Percentiles rank a stretch among this genome's conserved stretches.
phyloP scores from a whole-genome alignment of 2,329 filamentous ascomycete genomes.

The Scedosporium aurantiacum region DNA sequence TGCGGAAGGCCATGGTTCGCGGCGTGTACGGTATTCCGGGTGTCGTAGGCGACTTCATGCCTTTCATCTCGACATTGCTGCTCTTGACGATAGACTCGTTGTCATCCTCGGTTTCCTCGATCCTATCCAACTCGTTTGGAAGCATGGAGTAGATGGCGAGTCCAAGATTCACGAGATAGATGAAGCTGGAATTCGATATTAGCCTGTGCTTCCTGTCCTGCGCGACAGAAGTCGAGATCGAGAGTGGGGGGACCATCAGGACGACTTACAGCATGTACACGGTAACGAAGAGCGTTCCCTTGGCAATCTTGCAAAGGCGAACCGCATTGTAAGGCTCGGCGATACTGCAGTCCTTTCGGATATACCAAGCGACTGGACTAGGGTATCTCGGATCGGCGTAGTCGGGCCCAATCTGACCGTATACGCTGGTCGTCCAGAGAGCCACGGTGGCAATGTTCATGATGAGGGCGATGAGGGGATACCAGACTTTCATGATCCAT shows the following conservation, averaged over 20 bases:
- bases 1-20: conserved; percentile 56
- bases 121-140: conserved; percentile 43
- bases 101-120: conserved; percentile 28
- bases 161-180: conserved; percentile 14
- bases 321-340: conserved; percentile 42
- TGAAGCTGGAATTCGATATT: not conserved
- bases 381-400: conserved; percentile 53
- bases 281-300: conserved; percentile 53
- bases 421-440: conserved; percentile 55
- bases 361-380: conserved; percentile 61
- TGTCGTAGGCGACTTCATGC: conserved; percentile 25
- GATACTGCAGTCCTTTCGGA: conserved; percentile 56
- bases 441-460: conserved; percentile 45
- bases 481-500: conserved; percentile 61
- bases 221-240: not conserved
- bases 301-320: conserved; percentile 55
- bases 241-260: not conserved
- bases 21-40: conserved; percentile 44
- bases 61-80: conserved; percentile 46
- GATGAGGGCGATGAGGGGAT: conserved; percentile 50
- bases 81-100: conserved; percentile 21
- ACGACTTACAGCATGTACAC: conserved; percentile 55
- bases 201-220: not conserved
- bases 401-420: conserved; percentile 64
- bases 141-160: conserved; percentile 48